Conservation (phyloP, 805 yeast species). For the Yarrowia deformans region DNA sequence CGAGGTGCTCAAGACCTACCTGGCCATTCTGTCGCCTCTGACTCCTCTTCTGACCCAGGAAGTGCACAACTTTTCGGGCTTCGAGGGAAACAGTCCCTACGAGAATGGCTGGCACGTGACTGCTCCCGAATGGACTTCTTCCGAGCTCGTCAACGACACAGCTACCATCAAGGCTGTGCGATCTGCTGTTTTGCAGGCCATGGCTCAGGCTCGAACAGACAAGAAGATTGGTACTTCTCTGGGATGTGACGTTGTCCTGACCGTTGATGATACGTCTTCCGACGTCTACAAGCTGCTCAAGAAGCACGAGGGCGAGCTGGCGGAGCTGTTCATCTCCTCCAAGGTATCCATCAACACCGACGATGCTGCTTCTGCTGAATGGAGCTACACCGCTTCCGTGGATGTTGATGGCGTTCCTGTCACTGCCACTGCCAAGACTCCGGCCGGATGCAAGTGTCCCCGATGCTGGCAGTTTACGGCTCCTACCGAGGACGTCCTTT, state of each 20-base stretch:
- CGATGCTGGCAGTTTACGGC: conserved; percentile 91
- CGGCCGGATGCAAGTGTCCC: conserved; percentile 74
- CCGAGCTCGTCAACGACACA: conserved; percentile 56
- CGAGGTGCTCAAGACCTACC: conserved; percentile 63
- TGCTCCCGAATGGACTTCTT: conserved; percentile 52
- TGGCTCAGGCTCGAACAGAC: conserved; percentile 64
- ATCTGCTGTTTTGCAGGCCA: conserved; percentile 57
- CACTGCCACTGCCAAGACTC: conserved; percentile 55
- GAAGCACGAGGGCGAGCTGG: conserved; percentile 55
- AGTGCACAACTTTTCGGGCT: conserved; percentile 71
- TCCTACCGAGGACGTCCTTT: conserved; percentile 59
- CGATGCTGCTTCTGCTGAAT: conserved; percentile 44
- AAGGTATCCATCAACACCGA: conserved; percentile 54
- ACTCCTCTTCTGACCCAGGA: conserved; percentile 88
- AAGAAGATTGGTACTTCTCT: conserved; percentile 50
- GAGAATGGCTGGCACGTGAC: conserved; percentile 55
- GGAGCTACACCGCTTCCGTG: conserved; percentile 49
- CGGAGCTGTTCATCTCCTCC: conserved; percentile 71
- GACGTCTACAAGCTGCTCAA: conserved; percentile 41
- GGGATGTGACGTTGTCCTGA: conserved; percentile 19
- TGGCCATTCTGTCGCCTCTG: conserved; percentile 78
- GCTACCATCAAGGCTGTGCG: conserved; percentile 57
- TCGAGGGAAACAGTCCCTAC: conserved; percentile 55
- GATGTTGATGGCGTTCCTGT: conserved; percentile 49
- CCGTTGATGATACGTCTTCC: conserved; percentile 1